These are phyloP conservation scores for Emergomyces pasteurianus DNA, from an alignment of 2,329 filamentous ascomycete genomes.

Conservation along the genomic window DNA sequence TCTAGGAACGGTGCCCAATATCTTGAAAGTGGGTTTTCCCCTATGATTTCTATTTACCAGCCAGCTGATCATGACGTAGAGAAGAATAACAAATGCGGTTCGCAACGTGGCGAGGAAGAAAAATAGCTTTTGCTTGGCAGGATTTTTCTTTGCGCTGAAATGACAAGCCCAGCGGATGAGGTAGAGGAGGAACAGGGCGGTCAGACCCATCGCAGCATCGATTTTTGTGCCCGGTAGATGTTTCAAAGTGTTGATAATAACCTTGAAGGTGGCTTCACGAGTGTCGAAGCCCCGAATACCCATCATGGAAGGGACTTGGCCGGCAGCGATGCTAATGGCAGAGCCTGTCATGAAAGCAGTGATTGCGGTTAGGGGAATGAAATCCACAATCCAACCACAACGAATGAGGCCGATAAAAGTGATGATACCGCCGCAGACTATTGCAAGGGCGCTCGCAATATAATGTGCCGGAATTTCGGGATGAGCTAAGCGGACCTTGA, in stretches of 20 bases:
- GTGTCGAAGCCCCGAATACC: conserved; percentile 63
- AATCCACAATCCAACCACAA: conserved; percentile 80
- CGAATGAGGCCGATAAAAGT: conserved; percentile 66
- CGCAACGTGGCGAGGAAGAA: conserved; percentile 90
- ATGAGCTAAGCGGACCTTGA: conserved; percentile 45
- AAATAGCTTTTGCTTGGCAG: conserved; percentile 57
- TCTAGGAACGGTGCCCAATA: conserved; percentile 66
- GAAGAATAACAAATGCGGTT: conserved; percentile 78
- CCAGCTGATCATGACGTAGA: conserved; percentile 88
- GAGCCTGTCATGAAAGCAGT: conserved; percentile 97
- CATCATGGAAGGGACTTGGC: conserved; percentile 72
- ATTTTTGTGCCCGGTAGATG: conserved; percentile 53
- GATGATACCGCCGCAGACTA: conserved; percentile 69
- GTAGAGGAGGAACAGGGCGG: conserved; percentile 67
- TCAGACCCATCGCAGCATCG: conserved; percentile 85
- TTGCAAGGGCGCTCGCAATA: conserved; percentile 65
- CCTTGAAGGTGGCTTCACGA: conserved; percentile 64
- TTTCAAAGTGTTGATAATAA: conserved; percentile 74
- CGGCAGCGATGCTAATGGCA: conserved; percentile 73
- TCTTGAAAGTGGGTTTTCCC: conserved; percentile 55
- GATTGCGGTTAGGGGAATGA: conserved; percentile 82
- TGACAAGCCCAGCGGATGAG: conserved; percentile 56
- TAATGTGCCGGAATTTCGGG: conserved; percentile 45
- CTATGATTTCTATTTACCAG: conserved; percentile 61
- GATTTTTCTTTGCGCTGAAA: conserved; percentile 55